phyloP scores from a whole-genome alignment of 169 alveolate species.

The Eimeria sp. region DNA sequence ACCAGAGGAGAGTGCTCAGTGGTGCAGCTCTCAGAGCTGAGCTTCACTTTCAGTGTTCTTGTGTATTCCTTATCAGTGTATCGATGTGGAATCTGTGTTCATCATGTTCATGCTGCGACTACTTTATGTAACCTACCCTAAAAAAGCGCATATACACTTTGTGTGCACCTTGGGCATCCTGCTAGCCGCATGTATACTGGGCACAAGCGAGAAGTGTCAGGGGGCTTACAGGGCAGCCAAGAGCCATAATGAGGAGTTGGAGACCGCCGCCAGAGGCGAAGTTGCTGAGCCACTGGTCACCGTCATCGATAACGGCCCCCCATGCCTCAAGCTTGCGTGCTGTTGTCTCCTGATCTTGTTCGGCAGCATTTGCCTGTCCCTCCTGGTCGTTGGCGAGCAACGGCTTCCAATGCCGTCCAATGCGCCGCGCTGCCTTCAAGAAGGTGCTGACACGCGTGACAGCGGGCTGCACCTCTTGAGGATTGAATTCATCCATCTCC shows the following conservation, averaged over 20 bases:
- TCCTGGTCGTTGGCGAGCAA: background rate
- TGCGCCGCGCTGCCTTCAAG: conserved; percentile 68
- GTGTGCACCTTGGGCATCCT: background rate
- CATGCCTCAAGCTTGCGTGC: conserved; percentile 43
- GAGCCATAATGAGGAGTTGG: conserved; percentile 75
- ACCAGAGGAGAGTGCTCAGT: background rate
- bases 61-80: background rate
- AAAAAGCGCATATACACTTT: background rate
- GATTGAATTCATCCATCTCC: conserved; percentile 73
- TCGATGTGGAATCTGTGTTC: background rate
- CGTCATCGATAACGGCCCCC: conserved; percentile 68
- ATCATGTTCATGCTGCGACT: background rate
- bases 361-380: background rate
- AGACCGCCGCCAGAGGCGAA: conserved; percentile 76
- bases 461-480: conserved; percentile 63
- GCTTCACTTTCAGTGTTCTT: background rate
- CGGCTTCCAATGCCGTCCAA: conserved; percentile 56
- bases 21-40: too few relatives aligned
- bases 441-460: conserved; percentile 63
- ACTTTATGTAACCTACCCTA: background rate
- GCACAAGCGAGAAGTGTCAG: background rate
- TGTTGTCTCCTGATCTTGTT: background rate
- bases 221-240: conserved; percentile 60
- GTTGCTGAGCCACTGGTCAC: conserved; percentile 73
- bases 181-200: background rate